Percentiles rank a stretch among this genome's conserved stretches.
These are phyloP conservation scores for Magnusiomyces magnusii DNA, from an alignment of 1,139 yeast species.

Conservation along the genomic window DNA sequence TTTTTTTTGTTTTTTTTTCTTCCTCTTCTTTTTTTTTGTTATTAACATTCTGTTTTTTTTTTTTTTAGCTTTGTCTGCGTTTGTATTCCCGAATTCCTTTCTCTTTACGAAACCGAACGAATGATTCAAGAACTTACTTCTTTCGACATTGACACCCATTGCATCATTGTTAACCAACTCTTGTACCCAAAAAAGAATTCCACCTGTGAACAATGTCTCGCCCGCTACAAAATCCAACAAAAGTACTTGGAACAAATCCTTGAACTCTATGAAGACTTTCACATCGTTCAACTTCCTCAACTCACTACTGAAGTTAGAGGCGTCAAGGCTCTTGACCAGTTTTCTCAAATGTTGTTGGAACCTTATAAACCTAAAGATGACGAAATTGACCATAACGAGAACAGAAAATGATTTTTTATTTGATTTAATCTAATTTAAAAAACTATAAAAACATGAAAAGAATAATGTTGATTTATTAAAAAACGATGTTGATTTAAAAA, in stretches of 20 bases:
- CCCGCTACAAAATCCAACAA: slow-evolving; percentile 94
- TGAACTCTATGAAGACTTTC: slow-evolving; percentile 92
- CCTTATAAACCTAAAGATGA: slow-evolving; percentile 22
- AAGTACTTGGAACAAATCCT: slow-evolving; percentile 91
- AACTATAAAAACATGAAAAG: no score
- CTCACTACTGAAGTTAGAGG: slow-evolving; percentile 94
- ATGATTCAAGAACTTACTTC: slow-evolving; percentile 93
- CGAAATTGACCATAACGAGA: not conserved
- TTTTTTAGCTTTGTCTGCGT: slow-evolving; percentile 65
- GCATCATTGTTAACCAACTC: slow-evolving; percentile 90
- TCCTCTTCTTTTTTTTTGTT: not conserved
- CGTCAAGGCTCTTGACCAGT: slow-evolving; percentile 64
- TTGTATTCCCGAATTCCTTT: slow-evolving; percentile 92
- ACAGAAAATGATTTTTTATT: not conserved
- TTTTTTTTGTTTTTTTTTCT: not conserved
- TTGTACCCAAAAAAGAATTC: slow-evolving; percentile 60
- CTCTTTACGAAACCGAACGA: slow-evolving; percentile 94
- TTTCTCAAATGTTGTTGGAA: slow-evolving; percentile 31
- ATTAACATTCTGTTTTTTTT: not conserved
- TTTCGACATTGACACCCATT: slow-evolving; percentile 92
- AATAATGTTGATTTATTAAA: not conserved
- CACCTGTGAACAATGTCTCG: slow-evolving; percentile 79
- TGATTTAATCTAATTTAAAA: no score
- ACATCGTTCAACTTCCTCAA: slow-evolving; percentile 88
- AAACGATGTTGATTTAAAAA: no score